Conservation (phyloP, 2,329 filamentous ascomycete genomes). For the Byssochlamys sp. region DNA sequence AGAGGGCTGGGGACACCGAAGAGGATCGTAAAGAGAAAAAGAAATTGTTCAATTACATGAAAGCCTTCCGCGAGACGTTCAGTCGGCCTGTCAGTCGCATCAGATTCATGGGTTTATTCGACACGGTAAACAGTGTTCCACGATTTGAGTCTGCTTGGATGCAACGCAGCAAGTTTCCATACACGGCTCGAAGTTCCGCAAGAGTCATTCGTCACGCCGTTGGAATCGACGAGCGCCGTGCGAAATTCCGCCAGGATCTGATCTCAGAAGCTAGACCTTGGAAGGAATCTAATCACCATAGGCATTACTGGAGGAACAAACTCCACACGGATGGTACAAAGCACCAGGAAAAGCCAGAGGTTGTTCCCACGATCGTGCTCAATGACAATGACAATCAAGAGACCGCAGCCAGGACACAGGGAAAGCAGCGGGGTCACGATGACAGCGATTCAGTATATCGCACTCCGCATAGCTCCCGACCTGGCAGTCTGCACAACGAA, state of each 20-base stretch:
- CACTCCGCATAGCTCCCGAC: slow-evolving; percentile 13
- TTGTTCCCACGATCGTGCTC: slow-evolving; percentile 23
- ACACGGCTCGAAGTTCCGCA: slow-evolving; percentile 45
- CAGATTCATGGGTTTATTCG: slow-evolving; percentile 68
- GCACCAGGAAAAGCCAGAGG: slow-evolving; percentile 7
- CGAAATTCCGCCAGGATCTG: slow-evolving; percentile 50
- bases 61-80: slow-evolving; percentile 71
- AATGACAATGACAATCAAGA: slow-evolving; percentile 14
- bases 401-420: slow-evolving; percentile 1
- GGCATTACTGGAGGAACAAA: slow-evolving; percentile 10
- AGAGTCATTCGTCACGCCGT: slow-evolving; percentile 49
- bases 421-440: slow-evolving; percentile 8
- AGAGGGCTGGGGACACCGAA: slow-evolving; percentile 19
- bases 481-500: slow-evolving; percentile 8
- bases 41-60: slow-evolving; percentile 64
- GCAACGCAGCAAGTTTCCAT: slow-evolving; percentile 65
- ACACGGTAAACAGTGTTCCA: slow-evolving; percentile 72
- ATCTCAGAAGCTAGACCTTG: slow-evolving; percentile 38
- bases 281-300: slow-evolving; percentile 12
- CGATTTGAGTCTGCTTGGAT: slow-evolving; percentile 63
- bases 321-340: slow-evolving; percentile 8
- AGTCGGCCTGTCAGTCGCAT: slow-evolving; percentile 65
- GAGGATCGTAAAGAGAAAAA: slow-evolving; percentile 22
- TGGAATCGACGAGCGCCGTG: slow-evolving; percentile 48
- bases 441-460: slow-evolving; percentile 22